phyloP scores from a whole-genome alignment of 495 filamentous ascomycete genomes.

The Xanthoparmelia taractica region DNA sequence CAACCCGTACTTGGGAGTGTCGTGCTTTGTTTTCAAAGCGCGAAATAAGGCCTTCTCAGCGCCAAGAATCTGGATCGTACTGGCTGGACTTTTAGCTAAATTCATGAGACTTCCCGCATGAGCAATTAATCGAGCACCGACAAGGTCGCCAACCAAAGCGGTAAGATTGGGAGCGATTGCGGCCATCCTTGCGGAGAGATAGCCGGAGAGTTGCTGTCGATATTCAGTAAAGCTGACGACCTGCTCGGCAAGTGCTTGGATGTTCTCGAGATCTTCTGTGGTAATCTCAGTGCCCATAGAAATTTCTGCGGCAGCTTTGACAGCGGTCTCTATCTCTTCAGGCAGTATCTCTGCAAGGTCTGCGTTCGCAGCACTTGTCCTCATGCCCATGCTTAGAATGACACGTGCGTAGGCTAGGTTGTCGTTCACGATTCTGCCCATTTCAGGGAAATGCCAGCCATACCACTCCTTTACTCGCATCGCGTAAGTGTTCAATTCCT shows the following conservation, averaged over 20 bases:
- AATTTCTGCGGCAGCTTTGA: constrained; percentile 90
- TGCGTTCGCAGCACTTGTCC: constrained; percentile 59
- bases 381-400: constrained; percentile 81
- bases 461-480: constrained; percentile 99
- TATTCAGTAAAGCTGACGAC: constrained; percentile 88
- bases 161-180: constrained; percentile 96
- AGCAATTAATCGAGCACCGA: constrained; percentile 90
- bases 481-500: constrained; percentile 96
- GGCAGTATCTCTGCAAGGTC: constrained; percentile 91
- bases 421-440: constrained; percentile 95
- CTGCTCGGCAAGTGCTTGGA: constrained; percentile 81
- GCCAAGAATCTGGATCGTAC: constrained; percentile 94
- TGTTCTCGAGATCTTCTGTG: constrained; percentile 80
- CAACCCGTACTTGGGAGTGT: constrained; percentile 97
- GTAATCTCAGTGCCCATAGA: constrained; percentile 98
- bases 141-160: constrained; percentile 84
- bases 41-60: constrained; percentile 98
- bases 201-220: constrained; percentile 76
- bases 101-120: constrained; percentile 93
- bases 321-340: constrained; percentile 85
- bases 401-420: constrained; percentile 89
- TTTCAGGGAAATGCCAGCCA: constrained; percentile 98
- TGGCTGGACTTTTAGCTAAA: constrained; percentile 92
- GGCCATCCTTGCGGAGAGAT: constrained; percentile 88
- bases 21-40: constrained; percentile 97